Evolutionary conservation across 2,329 filamentous ascomycete genomes (phyloP).

Genomic region (Alternaria sp.): DNA sequence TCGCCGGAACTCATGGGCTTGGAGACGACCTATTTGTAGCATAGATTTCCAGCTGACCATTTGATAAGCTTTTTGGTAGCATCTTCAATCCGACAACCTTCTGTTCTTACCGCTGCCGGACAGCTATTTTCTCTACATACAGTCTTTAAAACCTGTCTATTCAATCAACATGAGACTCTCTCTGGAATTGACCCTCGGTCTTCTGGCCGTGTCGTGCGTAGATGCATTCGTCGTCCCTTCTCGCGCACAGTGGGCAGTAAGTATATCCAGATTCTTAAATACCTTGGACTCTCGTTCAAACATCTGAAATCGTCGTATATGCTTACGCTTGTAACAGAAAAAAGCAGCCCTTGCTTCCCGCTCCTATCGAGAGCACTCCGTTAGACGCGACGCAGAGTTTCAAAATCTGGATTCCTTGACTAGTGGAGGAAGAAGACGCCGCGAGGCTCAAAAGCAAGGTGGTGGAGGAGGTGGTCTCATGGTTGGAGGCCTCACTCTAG

Average conservation of each 20-base stretch:
- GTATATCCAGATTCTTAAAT: constrained; percentile 9
- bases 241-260: constrained; percentile 33
- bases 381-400: constrained; percentile 18
- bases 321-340: constrained; percentile 17
- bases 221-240: constrained; percentile 32
- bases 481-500: constrained; percentile 45
- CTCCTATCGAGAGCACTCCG: constrained; percentile 24
- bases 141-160: neutral
- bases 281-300: neutral
- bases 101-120: constrained; percentile 26
- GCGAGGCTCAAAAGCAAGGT: constrained; percentile 18
- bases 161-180: constrained; percentile 38
- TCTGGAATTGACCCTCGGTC: constrained; percentile 25
- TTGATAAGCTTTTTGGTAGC: neutral
- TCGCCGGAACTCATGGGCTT: constrained; percentile 10
- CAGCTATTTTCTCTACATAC: constrained; percentile 19
- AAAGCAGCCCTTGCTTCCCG: constrained; percentile 23
- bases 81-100: neutral
- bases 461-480: constrained; percentile 30
- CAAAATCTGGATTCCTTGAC: neutral
- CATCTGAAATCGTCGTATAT: neutral
- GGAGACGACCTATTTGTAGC: constrained; percentile 1
- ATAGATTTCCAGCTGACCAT: neutral
- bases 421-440: constrained; percentile 8
- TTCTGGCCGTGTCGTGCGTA: constrained; percentile 36